These are phyloP conservation scores for Candida lessepsii DNA, from an alignment of 805 yeast genomes.

Conservation along the genomic window DNA sequence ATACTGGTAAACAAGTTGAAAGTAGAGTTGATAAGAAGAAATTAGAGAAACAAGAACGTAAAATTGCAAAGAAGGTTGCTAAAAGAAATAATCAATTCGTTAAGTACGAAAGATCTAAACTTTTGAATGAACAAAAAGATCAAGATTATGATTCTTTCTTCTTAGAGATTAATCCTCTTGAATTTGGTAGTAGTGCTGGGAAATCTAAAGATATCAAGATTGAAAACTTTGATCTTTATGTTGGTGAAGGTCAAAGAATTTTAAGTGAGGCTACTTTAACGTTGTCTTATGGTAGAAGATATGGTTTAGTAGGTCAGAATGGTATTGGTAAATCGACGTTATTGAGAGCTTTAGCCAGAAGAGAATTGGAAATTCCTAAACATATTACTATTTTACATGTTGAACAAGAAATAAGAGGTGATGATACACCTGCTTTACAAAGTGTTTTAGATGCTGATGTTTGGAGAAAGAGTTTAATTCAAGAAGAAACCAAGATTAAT, in stretches of 20 bases:
- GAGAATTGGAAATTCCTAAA: constrained; percentile 92
- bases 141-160: constrained; percentile 93
- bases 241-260: constrained; percentile 93
- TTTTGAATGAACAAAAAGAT: constrained; percentile 60
- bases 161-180: constrained; percentile 92
- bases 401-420: constrained; percentile 96
- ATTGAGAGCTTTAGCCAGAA: constrained; percentile 83
- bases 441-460: constrained; percentile 99
- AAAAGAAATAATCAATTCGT: constrained; percentile 83
- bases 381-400: constrained; percentile 95
- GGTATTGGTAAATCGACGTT: constrained; percentile 99
- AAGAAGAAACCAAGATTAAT: constrained; percentile 71
- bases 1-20: constrained; percentile 87
- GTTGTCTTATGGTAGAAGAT: constrained; percentile 87
- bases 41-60: constrained; percentile 94
- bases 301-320: constrained; percentile 97
- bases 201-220: constrained; percentile 95
- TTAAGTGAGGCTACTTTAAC: constrained; percentile 84
- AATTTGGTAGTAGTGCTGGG: constrained; percentile 78
- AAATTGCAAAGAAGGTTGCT: constrained; percentile 95
- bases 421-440: constrained; percentile 85
- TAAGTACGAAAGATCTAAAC: constrained; percentile 89
- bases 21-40: constrained; percentile 95
- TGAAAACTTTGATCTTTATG: constrained; percentile 90
- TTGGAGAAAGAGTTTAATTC: constrained; percentile 88